Evolutionary conservation across 257 asterid genomes (phyloP).

Genomic region (Euphrasia confusa): DNA sequence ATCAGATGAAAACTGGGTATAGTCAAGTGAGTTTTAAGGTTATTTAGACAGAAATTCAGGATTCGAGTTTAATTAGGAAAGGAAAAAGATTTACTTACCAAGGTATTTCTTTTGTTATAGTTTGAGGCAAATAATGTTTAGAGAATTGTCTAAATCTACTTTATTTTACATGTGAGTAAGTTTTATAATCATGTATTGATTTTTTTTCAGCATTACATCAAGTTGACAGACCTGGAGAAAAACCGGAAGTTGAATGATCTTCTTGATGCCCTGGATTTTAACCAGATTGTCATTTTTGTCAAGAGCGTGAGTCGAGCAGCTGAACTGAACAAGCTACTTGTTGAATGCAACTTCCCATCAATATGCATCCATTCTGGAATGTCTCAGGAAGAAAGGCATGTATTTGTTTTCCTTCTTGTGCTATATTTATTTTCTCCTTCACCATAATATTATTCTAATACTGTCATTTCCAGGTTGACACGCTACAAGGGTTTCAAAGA

Average conservation of each 20-base stretch:
- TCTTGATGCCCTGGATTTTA: conserved; percentile 89
- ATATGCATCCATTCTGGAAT: conserved; percentile 95
- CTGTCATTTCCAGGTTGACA: conserved; percentile 43
- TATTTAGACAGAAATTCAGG: too few species aligned
- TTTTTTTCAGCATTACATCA: conserved; percentile 76
- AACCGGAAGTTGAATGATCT: conserved; percentile 84
- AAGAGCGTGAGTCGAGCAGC: conserved; percentile 88
- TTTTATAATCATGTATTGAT: background rate
- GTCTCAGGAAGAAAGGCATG: conserved; percentile 91
- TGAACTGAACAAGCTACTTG: conserved; percentile 83
- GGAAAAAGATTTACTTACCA: too few species aligned
- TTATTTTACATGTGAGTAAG: too few species aligned
- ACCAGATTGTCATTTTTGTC: conserved; percentile 88
- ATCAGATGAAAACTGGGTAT: too few species aligned
- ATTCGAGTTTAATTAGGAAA: too few species aligned
- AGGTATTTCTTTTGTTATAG: too few species aligned
- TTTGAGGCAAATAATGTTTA: too few species aligned
- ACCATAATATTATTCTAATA: too few species aligned
- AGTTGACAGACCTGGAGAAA: conserved; percentile 80
- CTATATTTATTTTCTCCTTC: too few species aligned
- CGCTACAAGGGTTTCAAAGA: conserved; percentile 88
- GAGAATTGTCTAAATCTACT: too few species aligned
- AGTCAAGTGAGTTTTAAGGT: too few species aligned
- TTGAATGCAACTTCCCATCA: conserved; percentile 87
- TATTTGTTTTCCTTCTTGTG: background rate